These are phyloP conservation scores for Arabidopsis lyrata DNA, from an alignment of 441 rosid species.

Conservation along the genomic window DNA sequence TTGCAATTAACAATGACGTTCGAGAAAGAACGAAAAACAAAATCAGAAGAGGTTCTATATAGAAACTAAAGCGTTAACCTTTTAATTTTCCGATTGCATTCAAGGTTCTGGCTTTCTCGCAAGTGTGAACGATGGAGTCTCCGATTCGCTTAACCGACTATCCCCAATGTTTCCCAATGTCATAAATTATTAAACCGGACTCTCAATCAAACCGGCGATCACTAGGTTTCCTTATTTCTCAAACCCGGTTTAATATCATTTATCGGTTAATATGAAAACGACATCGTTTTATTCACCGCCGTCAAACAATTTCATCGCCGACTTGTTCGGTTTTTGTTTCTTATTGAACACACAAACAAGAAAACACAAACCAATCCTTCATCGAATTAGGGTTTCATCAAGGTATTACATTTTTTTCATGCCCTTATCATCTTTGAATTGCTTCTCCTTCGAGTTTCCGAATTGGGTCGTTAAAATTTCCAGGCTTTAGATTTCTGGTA, in stretches of 20 bases:
- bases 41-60: not conserved
- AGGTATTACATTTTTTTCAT: slow-evolving; percentile 4
- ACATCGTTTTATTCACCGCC: slow-evolving; percentile 1
- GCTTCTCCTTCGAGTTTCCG: slow-evolving; percentile 2
- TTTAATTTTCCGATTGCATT: not conserved
- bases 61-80: not conserved
- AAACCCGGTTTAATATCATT: not conserved
- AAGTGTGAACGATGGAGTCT: not conserved
- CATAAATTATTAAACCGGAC: not conserved
- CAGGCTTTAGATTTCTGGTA: slow-evolving; percentile 6
- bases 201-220: not conserved
- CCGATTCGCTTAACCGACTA: too few species aligned
- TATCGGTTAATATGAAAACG: not conserved
- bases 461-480: slow-evolving; percentile 6
- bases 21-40: not conserved
- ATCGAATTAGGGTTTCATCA: slow-evolving; percentile 32
- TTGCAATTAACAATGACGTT: slow-evolving; percentile 1
- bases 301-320: slow-evolving; percentile 24
- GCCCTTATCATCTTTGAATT: not conserved
- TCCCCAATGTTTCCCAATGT: too few species aligned
- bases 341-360: slow-evolving; percentile 5
- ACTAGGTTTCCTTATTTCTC: not conserved
- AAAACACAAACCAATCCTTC: slow-evolving; percentile 10
- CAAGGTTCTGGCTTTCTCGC: not conserved
- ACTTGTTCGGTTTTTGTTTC: not conserved